Conservation (phyloP, 148 eudicot species). For the Tetragonia tetragonoides region DNA sequence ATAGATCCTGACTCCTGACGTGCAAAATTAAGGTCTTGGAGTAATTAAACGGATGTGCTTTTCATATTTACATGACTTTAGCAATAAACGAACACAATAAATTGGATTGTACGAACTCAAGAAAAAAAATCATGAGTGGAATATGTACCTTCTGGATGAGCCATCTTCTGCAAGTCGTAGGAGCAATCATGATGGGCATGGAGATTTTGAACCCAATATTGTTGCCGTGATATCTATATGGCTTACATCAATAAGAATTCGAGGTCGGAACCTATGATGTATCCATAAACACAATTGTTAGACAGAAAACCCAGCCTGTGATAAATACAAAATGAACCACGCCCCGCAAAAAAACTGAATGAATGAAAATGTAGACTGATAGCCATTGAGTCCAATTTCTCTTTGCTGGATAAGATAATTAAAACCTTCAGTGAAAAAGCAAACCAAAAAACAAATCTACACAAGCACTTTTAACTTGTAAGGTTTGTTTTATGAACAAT, state of each 20-base stretch:
- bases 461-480: no score
- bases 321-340: not conserved
- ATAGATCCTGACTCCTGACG: not conserved
- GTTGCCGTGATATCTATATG: conserved; percentile 60
- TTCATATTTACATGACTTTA: not conserved
- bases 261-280: conserved; percentile 68
- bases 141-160: conserved; percentile 76
- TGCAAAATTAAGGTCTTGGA: no score
- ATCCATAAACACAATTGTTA: not conserved
- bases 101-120: not conserved
- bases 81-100: no score
- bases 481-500: no score
- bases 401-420: no score
- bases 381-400: not conserved
- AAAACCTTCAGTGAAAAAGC: no score
- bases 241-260: conserved; percentile 80
- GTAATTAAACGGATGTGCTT: not conserved
- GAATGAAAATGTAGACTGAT: not conserved
- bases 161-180: conserved; percentile 91
- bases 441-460: no score
- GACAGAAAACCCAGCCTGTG: not conserved
- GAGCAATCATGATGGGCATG: conserved; percentile 97
- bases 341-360: not conserved
- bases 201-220: conserved; percentile 74
- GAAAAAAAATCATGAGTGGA: not conserved